Conservation (phyloP, 768 basidiomycete species). For the Porpolomopsis calyptriformis region DNA sequence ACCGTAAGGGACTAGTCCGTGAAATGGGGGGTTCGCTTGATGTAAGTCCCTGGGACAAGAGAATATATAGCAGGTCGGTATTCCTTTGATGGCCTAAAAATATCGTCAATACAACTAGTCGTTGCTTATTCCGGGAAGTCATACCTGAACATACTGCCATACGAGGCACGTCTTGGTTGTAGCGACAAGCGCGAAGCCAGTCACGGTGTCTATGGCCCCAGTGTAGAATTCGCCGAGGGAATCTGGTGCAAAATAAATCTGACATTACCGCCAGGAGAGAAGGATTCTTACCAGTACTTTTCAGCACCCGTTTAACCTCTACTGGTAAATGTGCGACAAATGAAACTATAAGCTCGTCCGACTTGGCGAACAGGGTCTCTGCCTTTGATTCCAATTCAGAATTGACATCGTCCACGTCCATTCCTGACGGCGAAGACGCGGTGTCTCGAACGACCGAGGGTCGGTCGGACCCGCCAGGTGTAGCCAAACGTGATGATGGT, state of each 20-base stretch:
- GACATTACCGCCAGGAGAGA: constrained; percentile 4
- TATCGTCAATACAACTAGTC: constrained; percentile 3
- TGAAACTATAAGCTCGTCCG: constrained; percentile 54
- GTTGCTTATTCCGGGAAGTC: constrained; percentile 8
- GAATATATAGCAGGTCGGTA: constrained; percentile 77
- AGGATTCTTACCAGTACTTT: constrained; percentile 46
- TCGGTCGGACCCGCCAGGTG: constrained; percentile 23
- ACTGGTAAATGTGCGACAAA: constrained; percentile 63
- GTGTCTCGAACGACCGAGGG: constrained; percentile 23
- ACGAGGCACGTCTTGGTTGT: constrained; percentile 70
- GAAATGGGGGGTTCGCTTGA: constrained; percentile 33
- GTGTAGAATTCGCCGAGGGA: constrained; percentile 58
- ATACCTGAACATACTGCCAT: constrained; percentile 69
- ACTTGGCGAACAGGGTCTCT: constrained; percentile 56
- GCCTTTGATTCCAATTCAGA: constrained; percentile 27
- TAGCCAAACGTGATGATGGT: constrained; percentile 32
- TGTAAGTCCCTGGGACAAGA: constrained; percentile 46
- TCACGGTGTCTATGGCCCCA: constrained; percentile 59
- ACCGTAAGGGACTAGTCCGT: constrained; percentile 60
- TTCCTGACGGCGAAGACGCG: constrained; percentile 38
- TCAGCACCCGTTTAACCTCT: constrained; percentile 64
- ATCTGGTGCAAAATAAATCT: constrained; percentile 30
- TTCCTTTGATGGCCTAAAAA: constrained; percentile 48
- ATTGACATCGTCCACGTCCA: constrained; percentile 56
- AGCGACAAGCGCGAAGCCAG: constrained; percentile 65